Evolutionary conservation across 2,329 filamentous ascomycete species (phyloP), one percentile per base, ranked within the genome.

Genomic region (Colletotrichum sp.): DNA sequence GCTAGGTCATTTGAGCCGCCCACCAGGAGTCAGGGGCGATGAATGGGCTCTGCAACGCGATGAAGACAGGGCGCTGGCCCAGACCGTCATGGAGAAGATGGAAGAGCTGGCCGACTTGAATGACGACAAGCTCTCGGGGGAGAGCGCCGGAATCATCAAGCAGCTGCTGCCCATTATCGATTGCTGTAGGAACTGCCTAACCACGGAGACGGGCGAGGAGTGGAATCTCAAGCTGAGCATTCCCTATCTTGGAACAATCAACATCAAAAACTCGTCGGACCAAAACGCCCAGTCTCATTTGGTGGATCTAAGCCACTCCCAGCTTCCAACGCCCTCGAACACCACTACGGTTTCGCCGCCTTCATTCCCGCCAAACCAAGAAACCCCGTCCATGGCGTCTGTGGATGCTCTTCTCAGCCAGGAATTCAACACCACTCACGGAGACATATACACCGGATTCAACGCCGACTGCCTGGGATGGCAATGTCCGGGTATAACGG

Each of bases 181-280:
- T 21, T 32, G 69, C 63, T 75, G 72, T 32, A 68, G 30, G 52
- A 49, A 79, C 13, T 77, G 74, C 32, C 30, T 73, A 5, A 36
- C 30, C 57, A 77, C 39, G 71, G 78, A 21, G 75, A 78, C 75
- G 16, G 78, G 80, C 44, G 77, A 77, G 28, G 70, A 39, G 68
- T 68, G 30, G 76, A 39, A 36, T 39, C 79, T 89, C 39, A 83
- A 84, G 7, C 82, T 89, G 8, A 85, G 84, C 49, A 84, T 89
- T 4, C 88, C 88, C 0, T 89, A 88, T 76, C 81, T 89, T 4
- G 88, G 88, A 28, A 88, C 86, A 2, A 83, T 89, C 57, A 88
- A 86, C 75, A 87, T 89, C 77, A 85, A 72, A 8, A 71, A 49
- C 16, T 60, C 63, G 10, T 63, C 64, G 7, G 62, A 44, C 24